Percentiles rank a stretch among this genome's conserved stretches.
Conservation (phyloP, 1,284 basidiomycete species). For the Leccinum proliferum region DNA sequence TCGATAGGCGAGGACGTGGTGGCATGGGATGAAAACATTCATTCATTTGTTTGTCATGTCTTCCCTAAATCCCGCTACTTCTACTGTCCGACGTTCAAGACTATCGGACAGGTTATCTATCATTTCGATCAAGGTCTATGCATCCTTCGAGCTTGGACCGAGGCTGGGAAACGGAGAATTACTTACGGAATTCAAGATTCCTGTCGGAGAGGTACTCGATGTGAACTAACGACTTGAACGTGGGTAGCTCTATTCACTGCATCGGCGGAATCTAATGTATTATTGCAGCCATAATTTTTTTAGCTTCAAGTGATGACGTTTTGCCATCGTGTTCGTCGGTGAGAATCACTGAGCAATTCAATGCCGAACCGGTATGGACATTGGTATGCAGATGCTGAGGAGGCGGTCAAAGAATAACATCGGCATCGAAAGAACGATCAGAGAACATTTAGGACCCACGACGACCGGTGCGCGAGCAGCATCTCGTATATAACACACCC, state of each 20-base stretch:
- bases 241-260: neutral
- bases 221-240: neutral
- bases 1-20: neutral
- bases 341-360: neutral
- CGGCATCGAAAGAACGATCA: too few relatives aligned
- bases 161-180: neutral
- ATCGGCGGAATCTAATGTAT: neutral
- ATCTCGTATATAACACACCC: too few relatives aligned
- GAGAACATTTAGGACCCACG: too few relatives aligned
- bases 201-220: neutral
- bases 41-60: neutral
- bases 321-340: neutral
- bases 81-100: neutral
- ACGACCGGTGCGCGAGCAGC: too few relatives aligned
- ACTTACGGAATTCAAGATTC: neutral
- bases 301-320: neutral
- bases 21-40: neutral
- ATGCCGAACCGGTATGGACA: too few relatives aligned
- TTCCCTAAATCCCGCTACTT: neutral
- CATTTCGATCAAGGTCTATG: neutral
- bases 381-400: neutral
- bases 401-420: too few relatives aligned
- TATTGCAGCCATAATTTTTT: neutral
- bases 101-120: neutral
- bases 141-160: neutral